Evolutionary conservation across 108 stramenopile species (phyloP).

Genomic region (Thalassiosira profunda): DNA sequence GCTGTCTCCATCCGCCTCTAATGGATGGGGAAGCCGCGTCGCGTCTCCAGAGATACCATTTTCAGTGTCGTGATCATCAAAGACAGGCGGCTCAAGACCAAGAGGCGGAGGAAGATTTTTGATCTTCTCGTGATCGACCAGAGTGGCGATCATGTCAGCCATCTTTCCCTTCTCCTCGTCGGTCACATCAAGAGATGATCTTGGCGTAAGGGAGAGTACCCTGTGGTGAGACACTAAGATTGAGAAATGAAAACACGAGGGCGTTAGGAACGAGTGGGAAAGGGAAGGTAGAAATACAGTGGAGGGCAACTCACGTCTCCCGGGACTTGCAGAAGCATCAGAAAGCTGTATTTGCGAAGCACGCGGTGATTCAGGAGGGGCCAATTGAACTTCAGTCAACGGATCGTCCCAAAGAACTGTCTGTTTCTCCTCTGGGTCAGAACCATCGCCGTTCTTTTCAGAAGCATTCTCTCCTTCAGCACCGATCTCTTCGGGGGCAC

Average conservation of each 20-base stretch:
- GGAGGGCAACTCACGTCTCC: too few relatives aligned
- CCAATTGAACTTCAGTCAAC: too few relatives aligned
- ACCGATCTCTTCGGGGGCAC: background rate
- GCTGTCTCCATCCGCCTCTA: too few relatives aligned
- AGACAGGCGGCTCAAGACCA: conserved; percentile 21
- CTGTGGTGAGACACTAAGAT: too few relatives aligned
- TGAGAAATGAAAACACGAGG: too few relatives aligned
- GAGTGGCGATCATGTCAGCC: conserved; percentile 50
- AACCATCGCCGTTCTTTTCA: background rate
- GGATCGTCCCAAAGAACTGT: too few relatives aligned
- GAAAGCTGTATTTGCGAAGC: too few relatives aligned
- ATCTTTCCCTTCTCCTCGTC: conserved; percentile 52
- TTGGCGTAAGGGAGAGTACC: conserved; percentile 36
- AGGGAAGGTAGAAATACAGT: too few relatives aligned
- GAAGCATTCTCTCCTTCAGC: background rate
- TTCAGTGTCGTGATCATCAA: background rate
- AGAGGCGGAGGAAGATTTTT: conserved; percentile 14
- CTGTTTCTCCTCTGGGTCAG: background rate
- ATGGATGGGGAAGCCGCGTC: too few relatives aligned
- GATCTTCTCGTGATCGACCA: conserved; percentile 29
- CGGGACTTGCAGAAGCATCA: too few relatives aligned
- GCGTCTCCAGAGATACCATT: conserved; percentile 18
- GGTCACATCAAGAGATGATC: conserved; percentile 21
- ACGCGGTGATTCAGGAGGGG: too few relatives aligned
- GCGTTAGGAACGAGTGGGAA: too few relatives aligned